Evolutionary conservation across 2,329 filamentous ascomycete species (phyloP).

Genomic region (Dothideomycetidae sp.): DNA sequence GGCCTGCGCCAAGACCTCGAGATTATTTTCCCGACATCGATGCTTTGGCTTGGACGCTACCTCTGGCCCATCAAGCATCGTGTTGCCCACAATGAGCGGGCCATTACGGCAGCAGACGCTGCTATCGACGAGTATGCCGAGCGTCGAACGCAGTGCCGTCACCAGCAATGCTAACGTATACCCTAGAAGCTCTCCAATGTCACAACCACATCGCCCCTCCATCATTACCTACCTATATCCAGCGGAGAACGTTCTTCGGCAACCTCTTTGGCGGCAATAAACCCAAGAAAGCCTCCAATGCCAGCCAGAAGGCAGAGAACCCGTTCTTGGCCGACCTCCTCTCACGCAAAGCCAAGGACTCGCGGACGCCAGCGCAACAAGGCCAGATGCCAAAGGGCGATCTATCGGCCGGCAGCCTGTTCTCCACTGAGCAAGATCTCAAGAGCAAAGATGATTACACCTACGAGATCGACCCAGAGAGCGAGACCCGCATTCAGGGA

Average conservation of each 20-base stretch:
- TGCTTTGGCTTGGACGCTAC: not conserved
- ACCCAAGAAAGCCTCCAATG: conserved; percentile 9
- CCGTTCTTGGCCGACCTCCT: conserved; percentile 50
- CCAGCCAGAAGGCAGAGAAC: conserved; percentile 21
- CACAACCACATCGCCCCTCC: conserved; percentile 12
- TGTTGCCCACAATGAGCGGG: conserved; percentile 43
- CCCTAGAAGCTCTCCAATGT: conserved; percentile 11
- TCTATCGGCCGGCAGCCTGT: conserved; percentile 38
- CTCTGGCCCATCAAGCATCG: not conserved
- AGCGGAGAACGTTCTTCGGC: conserved; percentile 13
- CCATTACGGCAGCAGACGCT: conserved; percentile 49
- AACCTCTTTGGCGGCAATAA: conserved; percentile 13
- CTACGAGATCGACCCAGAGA: conserved; percentile 11
- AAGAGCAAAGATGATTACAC: conserved; percentile 13
- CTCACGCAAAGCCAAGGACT: conserved; percentile 20
- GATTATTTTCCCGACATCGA: conserved; percentile 2
- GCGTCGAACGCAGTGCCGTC: not conserved
- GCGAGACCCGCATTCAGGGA: conserved; percentile 11
- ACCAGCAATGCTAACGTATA: no score
- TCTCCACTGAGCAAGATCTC: conserved; percentile 29
- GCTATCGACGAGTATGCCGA: conserved; percentile 42
- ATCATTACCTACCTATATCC: conserved; percentile 8
- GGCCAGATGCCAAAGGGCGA: conserved; percentile 24
- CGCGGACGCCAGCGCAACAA: not conserved
- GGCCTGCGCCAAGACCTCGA: conserved; percentile 5